Conservation (phyloP, 768 basidiomycete species). For the Phaffia australis region DNA sequence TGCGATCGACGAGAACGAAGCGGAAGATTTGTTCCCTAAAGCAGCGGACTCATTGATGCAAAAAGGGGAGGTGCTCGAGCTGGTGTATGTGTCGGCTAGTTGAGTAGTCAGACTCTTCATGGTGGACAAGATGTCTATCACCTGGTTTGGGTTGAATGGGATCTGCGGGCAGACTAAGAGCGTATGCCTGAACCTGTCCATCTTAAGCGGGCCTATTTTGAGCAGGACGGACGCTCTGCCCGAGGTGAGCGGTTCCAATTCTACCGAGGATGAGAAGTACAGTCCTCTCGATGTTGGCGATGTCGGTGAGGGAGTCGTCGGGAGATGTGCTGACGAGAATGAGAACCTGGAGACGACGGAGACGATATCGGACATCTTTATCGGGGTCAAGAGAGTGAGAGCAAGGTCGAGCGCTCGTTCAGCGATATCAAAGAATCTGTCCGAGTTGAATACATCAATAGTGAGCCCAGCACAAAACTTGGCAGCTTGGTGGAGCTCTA, state of each 20-base stretch:
- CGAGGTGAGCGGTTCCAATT: neutral
- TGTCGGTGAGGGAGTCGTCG: neutral
- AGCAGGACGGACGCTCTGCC: conserved; percentile 14
- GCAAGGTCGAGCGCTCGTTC: conserved; percentile 15
- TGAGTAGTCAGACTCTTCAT: conserved; percentile 4
- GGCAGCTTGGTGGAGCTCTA: conserved; percentile 14
- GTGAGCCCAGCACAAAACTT: conserved; percentile 19
- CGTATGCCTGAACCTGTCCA: conserved; percentile 17
- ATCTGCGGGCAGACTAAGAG: conserved; percentile 13
- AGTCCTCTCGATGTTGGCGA: too few relatives aligned
- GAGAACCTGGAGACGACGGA: neutral
- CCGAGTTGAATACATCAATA: conserved; percentile 10
- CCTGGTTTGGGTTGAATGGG: conserved; percentile 16
- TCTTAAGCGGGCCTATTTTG: conserved; percentile 12
- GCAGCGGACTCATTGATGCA: neutral
- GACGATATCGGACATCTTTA: neutral
- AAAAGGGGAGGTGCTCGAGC: neutral
- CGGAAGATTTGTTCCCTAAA: neutral
- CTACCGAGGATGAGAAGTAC: neutral
- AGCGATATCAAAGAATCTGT: conserved; percentile 19
- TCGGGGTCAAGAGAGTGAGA: neutral
- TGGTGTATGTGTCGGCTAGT: neutral
- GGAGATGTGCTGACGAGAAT: conserved; percentile 1
- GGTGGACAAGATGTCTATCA: conserved; percentile 9
- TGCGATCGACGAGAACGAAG: neutral